Conservation (phyloP, 2,329 filamentous ascomycete genomes). For the Trichoderma sp. region DNA sequence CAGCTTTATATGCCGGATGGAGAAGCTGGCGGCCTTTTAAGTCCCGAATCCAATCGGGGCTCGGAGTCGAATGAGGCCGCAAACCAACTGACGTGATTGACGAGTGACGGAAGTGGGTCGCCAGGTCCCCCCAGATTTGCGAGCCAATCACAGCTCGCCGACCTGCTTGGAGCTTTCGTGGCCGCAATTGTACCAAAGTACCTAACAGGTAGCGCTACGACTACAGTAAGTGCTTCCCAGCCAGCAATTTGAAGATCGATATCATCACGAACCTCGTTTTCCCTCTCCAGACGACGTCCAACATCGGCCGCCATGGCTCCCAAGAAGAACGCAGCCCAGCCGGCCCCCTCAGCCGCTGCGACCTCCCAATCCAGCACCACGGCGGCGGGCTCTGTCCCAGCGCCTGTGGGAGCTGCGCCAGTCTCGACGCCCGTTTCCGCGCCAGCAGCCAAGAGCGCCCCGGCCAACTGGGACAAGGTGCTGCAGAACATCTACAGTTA, state of each 20-base stretch:
- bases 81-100: constrained; percentile 22
- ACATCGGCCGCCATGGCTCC: constrained; percentile 44
- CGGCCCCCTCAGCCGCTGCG: constrained; percentile 35
- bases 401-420: constrained; percentile 18
- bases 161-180: constrained; percentile 39
- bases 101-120: constrained; percentile 11
- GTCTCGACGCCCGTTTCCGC: constrained; percentile 3
- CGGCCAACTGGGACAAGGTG: constrained; percentile 56
- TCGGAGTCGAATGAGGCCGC: constrained; percentile 20
- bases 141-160: constrained; percentile 33
- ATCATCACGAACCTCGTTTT: neutral
- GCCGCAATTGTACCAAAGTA: constrained; percentile 27
- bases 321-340: constrained; percentile 44
- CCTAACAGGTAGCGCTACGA: neutral
- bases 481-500: constrained; percentile 68
- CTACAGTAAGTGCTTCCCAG: neutral
- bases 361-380: constrained; percentile 32
- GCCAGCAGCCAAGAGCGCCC: constrained; percentile 17
- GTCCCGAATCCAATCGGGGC: constrained; percentile 18
- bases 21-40: constrained; percentile 6
- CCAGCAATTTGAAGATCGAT: neutral
- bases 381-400: constrained; percentile 28
- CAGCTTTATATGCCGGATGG: neutral
- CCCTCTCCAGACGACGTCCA: neutral
- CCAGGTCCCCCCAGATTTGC: constrained; percentile 19